Evolutionary conservation across 495 filamentous ascomycete genomes (phyloP), one percentile per base, ranked within the genome.

Genomic region (Penicillium longicatenatum): DNA sequence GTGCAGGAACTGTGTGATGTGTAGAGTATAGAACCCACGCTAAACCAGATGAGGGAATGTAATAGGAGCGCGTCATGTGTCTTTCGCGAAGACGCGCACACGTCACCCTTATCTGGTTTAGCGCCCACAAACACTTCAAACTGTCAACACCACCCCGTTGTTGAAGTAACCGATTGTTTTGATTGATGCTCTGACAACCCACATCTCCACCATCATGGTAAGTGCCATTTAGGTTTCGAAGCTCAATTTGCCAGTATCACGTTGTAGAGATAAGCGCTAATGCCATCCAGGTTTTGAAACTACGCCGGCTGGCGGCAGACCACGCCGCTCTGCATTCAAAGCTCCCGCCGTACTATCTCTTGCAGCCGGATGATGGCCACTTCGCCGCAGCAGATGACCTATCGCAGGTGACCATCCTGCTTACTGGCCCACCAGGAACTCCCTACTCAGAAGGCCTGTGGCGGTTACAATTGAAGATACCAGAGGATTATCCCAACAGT

Each of bases 311-410:
- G 29, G 85, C 82, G 12, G 74, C 82, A 62, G 87, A 90, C 69
- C 87, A 89, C 67, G 78, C 80, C 52, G 76, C 75, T 19, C 74
- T 90, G 19, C 84, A 85, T 31, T 69, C 79, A 22, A 74, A 77
- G 22, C 81, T 86, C 7, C 87, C 87, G 6, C 86, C 86, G 20
- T 86, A 87, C 71, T 90, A 87, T 71, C 81, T 90, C 56, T 81
- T 86, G 55, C 82, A 84, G 0, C 66, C 71, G 9, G 71, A 74
- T 16, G 68, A 70, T 45, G 55, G 46, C 6, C 52, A 50, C 5
- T 50, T 60, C 37, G 30, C 64, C 55, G 52, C 70, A 4, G 55
- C 71, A 30, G 84, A 88, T 57, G 86, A 89, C 62, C 74, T 90
- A 1, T 85, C 83, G 3, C 79, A 83, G 31, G 71, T 90, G 52